Evolutionary conservation across 2,329 filamentous ascomycete genomes (phyloP).

Genomic region (Balansia obtecta): DNA sequence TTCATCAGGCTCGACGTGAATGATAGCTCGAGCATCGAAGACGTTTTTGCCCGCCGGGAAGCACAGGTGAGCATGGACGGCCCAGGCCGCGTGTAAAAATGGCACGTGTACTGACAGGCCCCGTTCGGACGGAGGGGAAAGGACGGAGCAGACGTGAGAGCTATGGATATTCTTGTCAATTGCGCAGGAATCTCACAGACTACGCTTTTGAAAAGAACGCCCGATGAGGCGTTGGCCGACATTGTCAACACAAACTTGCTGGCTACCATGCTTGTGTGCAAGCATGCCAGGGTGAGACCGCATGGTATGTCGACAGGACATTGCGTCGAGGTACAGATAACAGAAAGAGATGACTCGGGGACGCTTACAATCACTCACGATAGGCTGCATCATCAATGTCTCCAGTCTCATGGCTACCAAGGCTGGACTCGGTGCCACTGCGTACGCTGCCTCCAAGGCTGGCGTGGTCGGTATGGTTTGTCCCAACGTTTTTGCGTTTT

Average conservation of each 20-base stretch:
- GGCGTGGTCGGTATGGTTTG: conserved; percentile 52
- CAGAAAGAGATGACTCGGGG: neutral
- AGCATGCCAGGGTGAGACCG: conserved; percentile 24
- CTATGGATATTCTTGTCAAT: conserved; percentile 57
- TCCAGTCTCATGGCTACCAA: conserved; percentile 62
- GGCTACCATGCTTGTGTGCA: conserved; percentile 51
- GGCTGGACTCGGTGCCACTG: conserved; percentile 56
- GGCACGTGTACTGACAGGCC: neutral
- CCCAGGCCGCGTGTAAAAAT: neutral
- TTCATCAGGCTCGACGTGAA: conserved; percentile 24
- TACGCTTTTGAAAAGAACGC: conserved; percentile 46
- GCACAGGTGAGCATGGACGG: neutral
- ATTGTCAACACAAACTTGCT: conserved; percentile 60
- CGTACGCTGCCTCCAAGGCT: conserved; percentile 71
- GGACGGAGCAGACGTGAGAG: conserved; percentile 14
- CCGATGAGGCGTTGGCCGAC: conserved; percentile 35
- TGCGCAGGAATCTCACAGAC: conserved; percentile 63
- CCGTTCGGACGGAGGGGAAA: neutral
- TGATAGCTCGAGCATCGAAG: conserved; percentile 16
- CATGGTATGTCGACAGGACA: conserved; percentile 15
- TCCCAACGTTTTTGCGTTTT: neutral
- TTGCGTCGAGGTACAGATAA: too few relatives aligned
- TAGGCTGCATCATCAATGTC: conserved; percentile 68
- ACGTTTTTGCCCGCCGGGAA: conserved; percentile 13
- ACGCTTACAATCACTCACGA: neutral